Evolutionary conservation across 169 alveolate species (phyloP).

Genomic region (Blepharisma undulans): DNA sequence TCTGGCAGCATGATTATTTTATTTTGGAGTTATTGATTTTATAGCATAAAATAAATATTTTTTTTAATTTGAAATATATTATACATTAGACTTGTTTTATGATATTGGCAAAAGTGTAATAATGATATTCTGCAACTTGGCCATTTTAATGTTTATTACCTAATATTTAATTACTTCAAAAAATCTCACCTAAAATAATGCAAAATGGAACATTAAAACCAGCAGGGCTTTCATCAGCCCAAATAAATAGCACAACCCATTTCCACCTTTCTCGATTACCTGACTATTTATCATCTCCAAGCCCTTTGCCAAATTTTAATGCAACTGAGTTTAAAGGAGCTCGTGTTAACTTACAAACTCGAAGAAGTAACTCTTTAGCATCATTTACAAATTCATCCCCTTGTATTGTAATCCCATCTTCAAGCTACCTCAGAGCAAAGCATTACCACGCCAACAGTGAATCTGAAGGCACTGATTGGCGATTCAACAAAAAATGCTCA

Average conservation of each 20-base stretch:
- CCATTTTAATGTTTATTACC: background rate
- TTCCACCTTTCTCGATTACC: background rate
- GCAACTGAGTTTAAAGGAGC: background rate
- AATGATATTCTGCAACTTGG: background rate
- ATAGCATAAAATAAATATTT: no score
- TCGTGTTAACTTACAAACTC: background rate
- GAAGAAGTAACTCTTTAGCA: background rate
- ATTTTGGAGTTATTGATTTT: no score
- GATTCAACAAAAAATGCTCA: background rate
- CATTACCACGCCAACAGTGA: background rate
- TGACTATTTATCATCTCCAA: background rate
- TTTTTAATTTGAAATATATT: no score
- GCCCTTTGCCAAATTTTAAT: background rate
- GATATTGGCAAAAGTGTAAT: background rate
- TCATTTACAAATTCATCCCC: background rate
- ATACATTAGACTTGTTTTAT: background rate
- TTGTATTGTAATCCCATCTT: background rate
- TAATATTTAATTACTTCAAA: background rate
- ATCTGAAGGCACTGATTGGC: background rate
- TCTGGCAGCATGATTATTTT: background rate
- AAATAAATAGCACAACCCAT: background rate
- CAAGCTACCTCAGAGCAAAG: background rate
- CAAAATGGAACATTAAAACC: background rate
- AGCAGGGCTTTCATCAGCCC: background rate
- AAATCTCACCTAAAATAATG: background rate